A percentile compares a stretch with the other conserved stretches of the same genome.
phyloP scores from a whole-genome alignment of 2,329 filamentous ascomycete species.

The Phialocephala sp. region DNA sequence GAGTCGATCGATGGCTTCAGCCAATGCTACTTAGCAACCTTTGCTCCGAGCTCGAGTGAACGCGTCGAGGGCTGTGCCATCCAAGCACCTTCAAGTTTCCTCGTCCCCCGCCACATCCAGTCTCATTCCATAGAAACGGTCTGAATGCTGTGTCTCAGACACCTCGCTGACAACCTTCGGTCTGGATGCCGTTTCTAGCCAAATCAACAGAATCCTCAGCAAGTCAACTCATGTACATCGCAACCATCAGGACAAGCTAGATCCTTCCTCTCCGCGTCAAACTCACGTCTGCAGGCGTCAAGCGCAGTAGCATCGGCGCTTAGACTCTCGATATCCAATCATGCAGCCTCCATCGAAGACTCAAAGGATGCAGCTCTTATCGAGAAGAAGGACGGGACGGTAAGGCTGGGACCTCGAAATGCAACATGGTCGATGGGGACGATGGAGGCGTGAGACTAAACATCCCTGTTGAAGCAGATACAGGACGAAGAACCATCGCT shows the following conservation, averaged over 20 bases:
- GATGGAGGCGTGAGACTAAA: background rate
- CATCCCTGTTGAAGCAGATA: background rate
- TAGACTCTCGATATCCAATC: background rate
- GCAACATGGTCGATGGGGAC: background rate
- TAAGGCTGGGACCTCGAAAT: background rate
- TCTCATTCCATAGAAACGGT: background rate
- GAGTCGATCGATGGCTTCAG: background rate
- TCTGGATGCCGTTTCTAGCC: background rate
- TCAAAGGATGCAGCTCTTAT: background rate
- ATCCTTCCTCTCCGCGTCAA: background rate
- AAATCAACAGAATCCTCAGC: background rate
- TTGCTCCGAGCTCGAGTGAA: background rate
- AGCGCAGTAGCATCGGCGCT: background rate
- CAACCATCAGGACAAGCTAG: conserved; percentile 6
- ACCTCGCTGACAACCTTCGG: background rate
- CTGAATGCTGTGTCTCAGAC: background rate
- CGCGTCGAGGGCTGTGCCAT: background rate
- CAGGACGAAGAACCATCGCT: background rate
- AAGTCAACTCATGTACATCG: background rate
- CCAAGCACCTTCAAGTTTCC: background rate
- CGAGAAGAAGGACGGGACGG: background rate
- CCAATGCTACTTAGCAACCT: background rate
- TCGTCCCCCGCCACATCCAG: background rate
- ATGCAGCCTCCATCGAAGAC: background rate
- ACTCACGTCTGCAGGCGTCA: background rate